Evolutionary conservation across 140 eudicot genomes (phyloP).

Genomic region (Ambrosia hybrid): DNA sequence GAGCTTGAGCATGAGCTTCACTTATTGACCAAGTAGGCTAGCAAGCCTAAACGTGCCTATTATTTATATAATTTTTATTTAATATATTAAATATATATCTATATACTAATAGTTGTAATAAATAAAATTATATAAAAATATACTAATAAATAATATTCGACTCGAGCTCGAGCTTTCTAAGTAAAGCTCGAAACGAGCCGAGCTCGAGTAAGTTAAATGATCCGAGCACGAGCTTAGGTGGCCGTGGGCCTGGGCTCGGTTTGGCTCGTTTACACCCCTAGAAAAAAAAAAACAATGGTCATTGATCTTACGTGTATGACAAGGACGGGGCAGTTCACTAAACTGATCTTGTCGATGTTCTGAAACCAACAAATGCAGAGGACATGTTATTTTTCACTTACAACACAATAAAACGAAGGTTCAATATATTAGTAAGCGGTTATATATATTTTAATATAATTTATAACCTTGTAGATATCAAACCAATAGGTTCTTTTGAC

Average conservation of each 20-base stretch:
- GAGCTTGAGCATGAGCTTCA: background rate
- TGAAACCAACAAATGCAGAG: slow-evolving; percentile 33
- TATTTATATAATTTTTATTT: too few relatives aligned
- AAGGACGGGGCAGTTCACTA: slow-evolving; percentile 79
- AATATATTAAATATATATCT: too few relatives aligned
- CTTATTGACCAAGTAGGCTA: background rate
- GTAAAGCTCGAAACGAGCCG: background rate
- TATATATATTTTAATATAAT: background rate
- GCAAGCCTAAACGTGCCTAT: background rate
- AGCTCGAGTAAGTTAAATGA: background rate
- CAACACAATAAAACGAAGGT: background rate
- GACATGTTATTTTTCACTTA: slow-evolving; percentile 7
- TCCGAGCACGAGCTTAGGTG: background rate
- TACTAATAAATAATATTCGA: too few relatives aligned
- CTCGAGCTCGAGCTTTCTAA: too few relatives aligned
- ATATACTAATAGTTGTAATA: too few relatives aligned
- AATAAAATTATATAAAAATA: too few relatives aligned
- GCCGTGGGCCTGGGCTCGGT: background rate
- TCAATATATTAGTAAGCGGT: background rate
- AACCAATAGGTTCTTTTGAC: slow-evolving; percentile 93
- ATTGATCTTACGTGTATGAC: slow-evolving; percentile 73
- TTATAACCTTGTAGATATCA: slow-evolving; percentile 85
- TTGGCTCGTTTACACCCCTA: background rate
- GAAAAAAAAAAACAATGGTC: background rate
- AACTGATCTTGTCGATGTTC: slow-evolving; percentile 85